phyloP scores from a whole-genome alignment of 306 rosid genomes.

The Oemleria cerasiformis region DNA sequence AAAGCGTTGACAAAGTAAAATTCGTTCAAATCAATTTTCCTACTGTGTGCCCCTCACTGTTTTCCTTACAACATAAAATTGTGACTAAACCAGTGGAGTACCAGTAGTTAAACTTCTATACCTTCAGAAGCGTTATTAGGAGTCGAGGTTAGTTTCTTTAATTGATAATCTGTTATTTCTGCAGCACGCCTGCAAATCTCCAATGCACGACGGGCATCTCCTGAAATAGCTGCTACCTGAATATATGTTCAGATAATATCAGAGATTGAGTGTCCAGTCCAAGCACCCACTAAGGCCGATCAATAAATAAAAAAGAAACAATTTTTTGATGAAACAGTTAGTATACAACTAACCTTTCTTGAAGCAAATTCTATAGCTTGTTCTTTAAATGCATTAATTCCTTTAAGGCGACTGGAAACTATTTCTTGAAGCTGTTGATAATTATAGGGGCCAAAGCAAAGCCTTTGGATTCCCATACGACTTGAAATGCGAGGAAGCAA shows the following conservation, averaged over 20 bases:
- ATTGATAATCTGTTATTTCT: conserved; percentile 74
- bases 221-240: conserved; percentile 95
- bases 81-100: not conserved
- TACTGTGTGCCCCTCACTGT: not conserved
- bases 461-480: conserved; percentile 95
- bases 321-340: not conserved
- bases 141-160: conserved; percentile 46
- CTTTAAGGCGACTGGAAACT: conserved; percentile 77
- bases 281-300: not conserved
- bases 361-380: conserved; percentile 46
- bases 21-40: not conserved
- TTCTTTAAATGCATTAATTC: conserved; percentile 80
- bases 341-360: conserved; percentile 7
- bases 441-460: conserved; percentile 94
- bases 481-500: conserved; percentile 98
- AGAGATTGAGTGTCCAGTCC: conserved; percentile 10
- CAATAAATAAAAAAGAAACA: not conserved
- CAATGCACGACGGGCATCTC: conserved; percentile 95
- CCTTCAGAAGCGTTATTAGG: conserved; percentile 44
- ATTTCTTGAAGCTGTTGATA: conserved; percentile 94
- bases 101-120: conserved; percentile 23
- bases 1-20: not conserved
- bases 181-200: conserved; percentile 97
- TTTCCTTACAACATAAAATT: not conserved
- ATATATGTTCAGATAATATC: conserved; percentile 23